Evolutionary conservation across 139 green algal genomes (phyloP).

Genomic region (Chlamydomonas asymmetrica): DNA sequence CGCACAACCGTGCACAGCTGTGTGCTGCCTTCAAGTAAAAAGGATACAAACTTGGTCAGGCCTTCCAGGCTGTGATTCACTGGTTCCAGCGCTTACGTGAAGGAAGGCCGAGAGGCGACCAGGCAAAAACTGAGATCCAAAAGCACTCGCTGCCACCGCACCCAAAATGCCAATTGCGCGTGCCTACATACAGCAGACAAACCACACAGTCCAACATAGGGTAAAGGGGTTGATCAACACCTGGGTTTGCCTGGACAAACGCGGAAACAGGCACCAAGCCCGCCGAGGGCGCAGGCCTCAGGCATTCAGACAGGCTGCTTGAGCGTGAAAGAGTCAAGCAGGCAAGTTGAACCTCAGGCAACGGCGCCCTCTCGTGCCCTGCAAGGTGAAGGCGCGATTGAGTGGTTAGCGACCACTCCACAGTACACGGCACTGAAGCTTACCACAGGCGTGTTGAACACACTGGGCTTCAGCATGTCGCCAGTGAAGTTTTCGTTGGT

Average conservation of each 20-base stretch:
- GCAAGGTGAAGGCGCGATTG: neutral
- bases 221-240: neutral
- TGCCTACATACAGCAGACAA: neutral
- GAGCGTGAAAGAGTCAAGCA: neutral
- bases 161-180: conserved; percentile 12
- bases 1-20: neutral
- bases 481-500: conserved; percentile 25
- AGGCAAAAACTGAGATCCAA: conserved; percentile 14
- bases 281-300: too few species aligned
- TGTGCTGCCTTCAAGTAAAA: neutral
- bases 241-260: neutral
- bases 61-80: conserved; percentile 8
- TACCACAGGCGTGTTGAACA: conserved; percentile 31
- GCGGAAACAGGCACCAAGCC: too few species aligned
- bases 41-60: neutral
- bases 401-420: neutral
- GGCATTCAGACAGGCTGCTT: neutral
- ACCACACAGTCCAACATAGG: neutral
- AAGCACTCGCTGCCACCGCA: conserved; percentile 20
- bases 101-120: conserved; percentile 17
- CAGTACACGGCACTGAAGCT: neutral
- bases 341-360: neutral
- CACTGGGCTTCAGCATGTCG: conserved; percentile 36
- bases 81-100: conserved; percentile 24
- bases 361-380: neutral